Percentiles rank a stretch among this genome's conserved stretches.
phyloP scores from a whole-genome alignment of 2,329 filamentous ascomycete genomes.

The Pseudogymnoascus sp. region DNA sequence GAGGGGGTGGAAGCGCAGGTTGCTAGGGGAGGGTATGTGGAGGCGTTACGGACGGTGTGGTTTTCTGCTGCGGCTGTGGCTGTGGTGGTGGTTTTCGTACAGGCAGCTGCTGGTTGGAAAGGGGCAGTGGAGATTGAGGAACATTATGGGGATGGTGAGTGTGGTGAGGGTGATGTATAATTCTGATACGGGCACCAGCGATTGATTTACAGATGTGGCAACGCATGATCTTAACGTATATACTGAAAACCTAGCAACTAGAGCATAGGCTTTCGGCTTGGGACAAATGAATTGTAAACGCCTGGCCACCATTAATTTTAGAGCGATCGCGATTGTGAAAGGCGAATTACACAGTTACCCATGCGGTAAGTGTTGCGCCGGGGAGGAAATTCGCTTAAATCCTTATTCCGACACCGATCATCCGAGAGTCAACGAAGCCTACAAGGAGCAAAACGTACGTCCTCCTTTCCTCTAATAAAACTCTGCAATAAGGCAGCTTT shows the following conservation, averaged over 20 bases:
- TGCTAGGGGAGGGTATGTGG: slow-evolving; percentile 46
- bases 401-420: background rate
- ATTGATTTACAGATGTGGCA: background rate
- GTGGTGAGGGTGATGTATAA: background rate
- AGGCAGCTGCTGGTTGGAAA: slow-evolving; percentile 52
- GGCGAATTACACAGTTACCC: background rate
- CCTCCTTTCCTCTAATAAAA: background rate
- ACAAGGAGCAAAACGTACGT: background rate
- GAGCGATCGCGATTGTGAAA: background rate
- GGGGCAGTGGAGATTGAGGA: slow-evolving; percentile 21
- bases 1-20: slow-evolving; percentile 41
- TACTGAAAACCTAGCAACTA: background rate
- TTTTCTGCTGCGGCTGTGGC: slow-evolving; percentile 43
- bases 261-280: background rate
- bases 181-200: background rate
- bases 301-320: background rate
- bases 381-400: background rate
- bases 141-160: background rate
- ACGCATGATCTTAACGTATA: background rate
- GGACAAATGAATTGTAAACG: background rate
- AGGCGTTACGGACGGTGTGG: slow-evolving; percentile 46
- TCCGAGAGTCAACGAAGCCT: background rate
- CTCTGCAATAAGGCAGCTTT: background rate
- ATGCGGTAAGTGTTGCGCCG: background rate
- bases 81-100: slow-evolving; percentile 41